A percentile compares a stretch with the other conserved stretches of the same genome.
Evolutionary conservation across 2,329 filamentous ascomycete genomes (phyloP).

Genomic region (Talaromyces piceae): DNA sequence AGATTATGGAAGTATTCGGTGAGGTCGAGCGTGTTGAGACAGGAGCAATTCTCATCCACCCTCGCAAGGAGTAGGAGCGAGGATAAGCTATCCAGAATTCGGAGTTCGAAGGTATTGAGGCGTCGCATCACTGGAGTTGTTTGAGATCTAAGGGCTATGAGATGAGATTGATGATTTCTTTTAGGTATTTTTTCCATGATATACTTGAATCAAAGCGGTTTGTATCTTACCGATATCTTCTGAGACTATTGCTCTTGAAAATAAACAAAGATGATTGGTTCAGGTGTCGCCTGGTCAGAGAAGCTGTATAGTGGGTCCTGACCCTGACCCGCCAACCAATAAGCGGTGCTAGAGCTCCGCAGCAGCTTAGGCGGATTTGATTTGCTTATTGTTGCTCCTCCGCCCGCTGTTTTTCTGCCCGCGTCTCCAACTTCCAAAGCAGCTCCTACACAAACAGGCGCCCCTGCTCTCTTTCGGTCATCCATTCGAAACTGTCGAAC

Average conservation of each 20-base stretch:
- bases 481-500: conserved; percentile 13
- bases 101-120: not conserved
- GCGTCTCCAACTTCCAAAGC: conserved; percentile 20
- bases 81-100: not conserved
- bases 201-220: too few species aligned
- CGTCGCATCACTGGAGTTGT: not conserved
- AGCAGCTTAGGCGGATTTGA: conserved; percentile 24
- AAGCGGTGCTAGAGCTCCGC: conserved; percentile 11
- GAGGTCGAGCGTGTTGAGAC: conserved; percentile 10
- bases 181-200: not conserved
- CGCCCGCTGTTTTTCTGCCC: conserved; percentile 20
- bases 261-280: not conserved
- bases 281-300: not conserved
- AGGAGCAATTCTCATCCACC: conserved; percentile 4
- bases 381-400: conserved; percentile 21
- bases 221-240: not conserved
- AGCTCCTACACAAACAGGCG: conserved; percentile 15
- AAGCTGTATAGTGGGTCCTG: not conserved
- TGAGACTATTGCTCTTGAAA: not conserved
- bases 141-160: too few species aligned
- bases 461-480: conserved; percentile 17
- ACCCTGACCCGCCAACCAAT: not conserved
- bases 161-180: too few species aligned
- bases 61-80: not conserved
- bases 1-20: conserved; percentile 23